A percentile compares a stretch with the other conserved stretches of the same genome.
These are phyloP conservation scores for Brassica incana DNA, from an alignment of 345 rosid species.

Conservation along the genomic window DNA sequence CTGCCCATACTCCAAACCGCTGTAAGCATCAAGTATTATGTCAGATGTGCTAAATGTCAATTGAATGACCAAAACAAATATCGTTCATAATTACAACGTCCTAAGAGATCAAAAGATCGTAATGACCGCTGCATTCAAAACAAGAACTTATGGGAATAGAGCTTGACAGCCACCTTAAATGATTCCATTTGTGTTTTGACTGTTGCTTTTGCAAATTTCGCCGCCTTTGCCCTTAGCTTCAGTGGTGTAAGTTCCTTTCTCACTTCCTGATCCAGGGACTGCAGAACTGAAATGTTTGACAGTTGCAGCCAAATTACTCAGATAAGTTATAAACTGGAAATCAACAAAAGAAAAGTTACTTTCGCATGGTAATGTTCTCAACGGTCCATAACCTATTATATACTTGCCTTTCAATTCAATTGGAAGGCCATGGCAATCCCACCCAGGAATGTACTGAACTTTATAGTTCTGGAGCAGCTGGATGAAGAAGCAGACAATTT, in stretches of 20 bases:
- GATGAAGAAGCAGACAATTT: constrained; percentile 23
- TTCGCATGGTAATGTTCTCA: neutral
- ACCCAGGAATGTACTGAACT: constrained; percentile 86
- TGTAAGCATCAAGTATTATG: constrained; percentile 42
- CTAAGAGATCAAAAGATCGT: constrained; percentile 4
- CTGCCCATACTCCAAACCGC: constrained; percentile 98
- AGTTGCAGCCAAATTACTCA: constrained; percentile 40
- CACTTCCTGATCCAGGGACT: constrained; percentile 81
- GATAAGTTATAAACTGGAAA: constrained; percentile 20
- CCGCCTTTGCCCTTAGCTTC: constrained; percentile 90
- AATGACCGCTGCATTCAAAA: constrained; percentile 9
- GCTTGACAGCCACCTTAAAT: constrained; percentile 65
- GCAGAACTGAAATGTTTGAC: constrained; percentile 72
- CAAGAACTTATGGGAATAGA: neutral
- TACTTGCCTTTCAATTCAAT: constrained; percentile 94
- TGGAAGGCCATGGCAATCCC: constrained; percentile 99
- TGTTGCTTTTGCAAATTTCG: constrained; percentile 89
- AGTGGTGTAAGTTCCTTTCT: constrained; percentile 81
- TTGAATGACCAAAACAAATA: neutral
- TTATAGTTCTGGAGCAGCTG: constrained; percentile 90
- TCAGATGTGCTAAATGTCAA: constrained; percentile 7
- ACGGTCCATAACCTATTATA: constrained; percentile 11
- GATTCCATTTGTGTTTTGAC: constrained; percentile 93
- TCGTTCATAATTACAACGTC: neutral
- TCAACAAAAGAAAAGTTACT: constrained; percentile 7